A percentile compares a stretch with the other conserved stretches of the same genome.
phyloP scores from a whole-genome alignment of 345 rosid species.

The Noccaea caerulescens region DNA sequence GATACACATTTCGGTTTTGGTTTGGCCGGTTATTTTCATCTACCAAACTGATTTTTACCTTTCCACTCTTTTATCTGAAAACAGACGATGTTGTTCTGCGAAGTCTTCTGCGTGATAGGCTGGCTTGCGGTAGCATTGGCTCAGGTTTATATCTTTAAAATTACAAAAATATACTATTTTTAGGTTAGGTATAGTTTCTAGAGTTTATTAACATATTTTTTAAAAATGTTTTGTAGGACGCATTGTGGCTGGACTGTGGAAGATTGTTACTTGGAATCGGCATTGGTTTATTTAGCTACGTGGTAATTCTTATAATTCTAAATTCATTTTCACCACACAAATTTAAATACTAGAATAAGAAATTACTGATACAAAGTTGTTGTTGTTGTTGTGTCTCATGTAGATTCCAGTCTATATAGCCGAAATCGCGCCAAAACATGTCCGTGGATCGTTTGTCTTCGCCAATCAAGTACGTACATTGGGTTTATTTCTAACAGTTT shows the following conservation, averaged over 20 bases:
- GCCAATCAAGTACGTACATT: constrained; percentile 43
- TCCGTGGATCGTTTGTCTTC: constrained; percentile 51
- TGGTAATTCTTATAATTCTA: constrained; percentile 38
- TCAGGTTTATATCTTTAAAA: constrained; percentile 38
- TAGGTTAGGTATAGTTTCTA: too few relatives aligned
- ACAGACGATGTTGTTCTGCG: constrained; percentile 55
- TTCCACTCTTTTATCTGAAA: not conserved
- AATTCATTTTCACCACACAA: not conserved
- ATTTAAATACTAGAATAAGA: not conserved
- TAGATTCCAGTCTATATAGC: constrained; percentile 48
- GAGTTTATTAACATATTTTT: not conserved
- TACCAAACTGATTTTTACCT: constrained; percentile 20
- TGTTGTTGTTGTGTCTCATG: not conserved
- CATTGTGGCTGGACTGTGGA: constrained; percentile 50
- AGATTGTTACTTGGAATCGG: constrained; percentile 50
- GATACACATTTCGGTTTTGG: not conserved
- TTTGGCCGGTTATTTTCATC: constrained; percentile 21
- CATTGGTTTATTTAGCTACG: constrained; percentile 49
- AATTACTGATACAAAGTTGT: not conserved
- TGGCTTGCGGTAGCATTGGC: constrained; percentile 54
- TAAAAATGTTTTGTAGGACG: constrained; percentile 32
- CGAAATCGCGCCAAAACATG: constrained; percentile 52
- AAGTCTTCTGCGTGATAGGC: constrained; percentile 43
- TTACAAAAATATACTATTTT: too few relatives aligned
- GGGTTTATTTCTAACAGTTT: not conserved